Percentiles rank a stretch among this genome's conserved stretches.
phyloP scores from a whole-genome alignment of 2,329 filamentous ascomycete genomes.

The Fulvia fulva region DNA sequence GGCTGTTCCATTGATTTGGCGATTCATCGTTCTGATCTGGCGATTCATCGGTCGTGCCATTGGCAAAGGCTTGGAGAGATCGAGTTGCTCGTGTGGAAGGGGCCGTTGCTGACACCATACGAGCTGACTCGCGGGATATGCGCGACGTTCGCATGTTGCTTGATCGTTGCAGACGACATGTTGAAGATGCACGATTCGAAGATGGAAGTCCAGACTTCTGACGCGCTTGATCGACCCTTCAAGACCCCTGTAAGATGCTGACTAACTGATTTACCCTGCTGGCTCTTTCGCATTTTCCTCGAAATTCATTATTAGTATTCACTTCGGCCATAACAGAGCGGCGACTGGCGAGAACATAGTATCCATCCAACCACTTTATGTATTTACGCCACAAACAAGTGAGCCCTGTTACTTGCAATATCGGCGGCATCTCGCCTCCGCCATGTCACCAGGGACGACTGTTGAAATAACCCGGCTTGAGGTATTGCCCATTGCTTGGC shows the following conservation, averaged over 20 bases:
- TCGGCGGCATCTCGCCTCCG: too few relatives aligned
- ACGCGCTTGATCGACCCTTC: background rate
- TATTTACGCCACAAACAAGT: too few relatives aligned
- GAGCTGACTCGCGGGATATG: slow-evolving; percentile 25
- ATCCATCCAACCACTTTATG: too few relatives aligned
- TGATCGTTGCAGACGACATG: slow-evolving; percentile 31
- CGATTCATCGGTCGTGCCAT: slow-evolving; percentile 7
- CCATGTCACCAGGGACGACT: too few relatives aligned
- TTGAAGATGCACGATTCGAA: background rate
- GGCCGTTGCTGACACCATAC: slow-evolving; percentile 17
- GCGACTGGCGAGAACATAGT: too few relatives aligned
- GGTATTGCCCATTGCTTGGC: too few relatives aligned
- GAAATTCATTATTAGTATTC: too few relatives aligned
- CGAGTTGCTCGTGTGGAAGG: slow-evolving; percentile 14
- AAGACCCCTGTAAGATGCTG: background rate
- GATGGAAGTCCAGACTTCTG: background rate
- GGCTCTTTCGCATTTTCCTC: too few relatives aligned
- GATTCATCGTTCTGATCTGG: background rate
- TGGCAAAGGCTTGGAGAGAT: slow-evolving; percentile 21
- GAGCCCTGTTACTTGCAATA: too few relatives aligned
- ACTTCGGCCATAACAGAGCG: background rate
- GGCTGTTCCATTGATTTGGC: slow-evolving; percentile 5
- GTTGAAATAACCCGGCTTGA: too few relatives aligned
- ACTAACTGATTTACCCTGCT: too few relatives aligned
- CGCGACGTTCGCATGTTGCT: slow-evolving; percentile 33